Conservation (phyloP, 2,329 filamentous ascomycete genomes). For the Cladosporium sp. region DNA sequence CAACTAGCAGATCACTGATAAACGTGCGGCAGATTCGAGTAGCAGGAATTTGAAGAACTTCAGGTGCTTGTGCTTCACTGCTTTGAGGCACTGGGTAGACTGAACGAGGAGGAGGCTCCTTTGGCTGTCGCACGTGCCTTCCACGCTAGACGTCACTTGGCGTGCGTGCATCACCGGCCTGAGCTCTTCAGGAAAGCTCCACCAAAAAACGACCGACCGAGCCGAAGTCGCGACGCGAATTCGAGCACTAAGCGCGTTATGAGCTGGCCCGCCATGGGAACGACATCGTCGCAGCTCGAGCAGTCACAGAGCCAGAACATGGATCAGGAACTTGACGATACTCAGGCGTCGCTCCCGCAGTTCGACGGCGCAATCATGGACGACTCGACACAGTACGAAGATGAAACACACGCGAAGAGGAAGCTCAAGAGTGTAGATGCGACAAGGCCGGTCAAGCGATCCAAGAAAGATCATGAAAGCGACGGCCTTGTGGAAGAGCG, state of each 20-base stretch:
- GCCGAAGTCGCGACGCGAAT: constrained; percentile 4
- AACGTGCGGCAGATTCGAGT: background rate
- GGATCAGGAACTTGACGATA: background rate
- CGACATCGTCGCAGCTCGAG: constrained; percentile 10
- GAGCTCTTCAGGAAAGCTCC: background rate
- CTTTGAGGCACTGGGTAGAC: background rate
- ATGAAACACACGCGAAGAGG: background rate
- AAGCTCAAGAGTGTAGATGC: background rate
- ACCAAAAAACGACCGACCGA: background rate
- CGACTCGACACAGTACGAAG: background rate
- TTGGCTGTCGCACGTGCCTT: background rate
- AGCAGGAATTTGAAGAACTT: background rate
- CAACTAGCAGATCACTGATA: background rate
- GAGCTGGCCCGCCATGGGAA: constrained; percentile 9
- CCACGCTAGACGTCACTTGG: background rate
- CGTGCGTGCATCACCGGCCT: constrained; percentile 4
- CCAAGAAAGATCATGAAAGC: constrained; percentile 9
- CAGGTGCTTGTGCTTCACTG: background rate
- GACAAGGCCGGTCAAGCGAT: background rate
- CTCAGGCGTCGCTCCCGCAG: background rate
- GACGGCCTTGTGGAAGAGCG: background rate
- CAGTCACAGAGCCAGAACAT: background rate
- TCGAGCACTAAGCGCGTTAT: background rate
- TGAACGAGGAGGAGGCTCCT: too few species aligned
- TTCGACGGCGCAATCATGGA: background rate